phyloP scores from a whole-genome alignment of 2,329 filamentous ascomycete genomes.

The Onygena corvina region DNA sequence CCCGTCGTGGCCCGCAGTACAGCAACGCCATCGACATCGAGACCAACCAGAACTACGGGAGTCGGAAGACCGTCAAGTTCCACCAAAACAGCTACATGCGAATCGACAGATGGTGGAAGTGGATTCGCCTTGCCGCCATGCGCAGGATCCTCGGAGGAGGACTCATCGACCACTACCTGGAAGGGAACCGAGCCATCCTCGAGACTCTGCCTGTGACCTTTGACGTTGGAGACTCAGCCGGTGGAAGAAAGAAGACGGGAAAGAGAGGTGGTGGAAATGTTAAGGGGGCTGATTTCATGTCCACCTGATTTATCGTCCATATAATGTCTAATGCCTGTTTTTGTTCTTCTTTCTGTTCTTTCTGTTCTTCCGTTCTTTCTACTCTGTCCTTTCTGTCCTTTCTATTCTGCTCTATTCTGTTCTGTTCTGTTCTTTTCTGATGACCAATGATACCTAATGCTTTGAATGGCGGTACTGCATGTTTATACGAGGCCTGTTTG shows the following conservation, averaged over 20 bases:
- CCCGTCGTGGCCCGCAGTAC: conserved; percentile 53
- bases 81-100: conserved; percentile 47
- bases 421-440: too few species aligned
- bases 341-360: neutral
- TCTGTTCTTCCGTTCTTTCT: neutral
- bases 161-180: conserved; percentile 50
- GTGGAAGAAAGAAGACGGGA: neutral
- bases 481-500: too few species aligned
- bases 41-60: conserved; percentile 49
- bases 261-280: neutral
- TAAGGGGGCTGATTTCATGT: neutral
- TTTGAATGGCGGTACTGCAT: too few species aligned
- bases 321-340: neutral
- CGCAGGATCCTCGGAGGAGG: conserved; percentile 50
- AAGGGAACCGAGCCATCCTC: conserved; percentile 49
- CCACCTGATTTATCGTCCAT: neutral
- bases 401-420: too few species aligned
- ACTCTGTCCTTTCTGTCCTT: too few species aligned
- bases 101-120: conserved; percentile 64
- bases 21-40: conserved; percentile 52
- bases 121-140: conserved; percentile 50
- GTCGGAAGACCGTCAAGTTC: conserved; percentile 50
- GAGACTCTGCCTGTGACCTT: conserved; percentile 41
- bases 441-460: too few species aligned
- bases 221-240: neutral